phyloP scores from a whole-genome alignment of 345 rosid genomes.

The Camelina laxa region DNA sequence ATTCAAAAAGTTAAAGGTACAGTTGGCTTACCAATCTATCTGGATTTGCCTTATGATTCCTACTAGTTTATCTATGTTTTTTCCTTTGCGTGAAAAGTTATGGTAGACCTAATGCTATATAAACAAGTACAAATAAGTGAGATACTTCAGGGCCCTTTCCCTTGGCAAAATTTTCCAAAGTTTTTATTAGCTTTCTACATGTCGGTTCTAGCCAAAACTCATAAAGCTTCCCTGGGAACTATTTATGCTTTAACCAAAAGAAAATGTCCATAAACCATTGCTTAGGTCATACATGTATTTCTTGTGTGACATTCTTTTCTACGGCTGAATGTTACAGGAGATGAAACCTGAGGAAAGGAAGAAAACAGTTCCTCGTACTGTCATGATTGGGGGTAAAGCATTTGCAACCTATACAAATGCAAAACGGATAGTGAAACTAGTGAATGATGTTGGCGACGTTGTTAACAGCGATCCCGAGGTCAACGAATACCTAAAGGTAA shows the following conservation, averaged over 20 bases:
- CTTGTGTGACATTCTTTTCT: conserved; percentile 28
- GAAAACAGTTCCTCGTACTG: conserved; percentile 82
- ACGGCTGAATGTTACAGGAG: conserved; percentile 60
- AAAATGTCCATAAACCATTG: neutral
- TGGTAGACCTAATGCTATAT: conserved; percentile 1
- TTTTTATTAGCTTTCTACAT: neutral
- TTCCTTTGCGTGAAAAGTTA: neutral
- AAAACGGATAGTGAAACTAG: conserved; percentile 92
- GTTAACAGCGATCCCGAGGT: conserved; percentile 94
- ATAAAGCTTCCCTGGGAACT: conserved; percentile 1
- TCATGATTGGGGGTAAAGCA: conserved; percentile 98
- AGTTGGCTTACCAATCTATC: conserved; percentile 19
- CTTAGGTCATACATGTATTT: conserved; percentile 7
- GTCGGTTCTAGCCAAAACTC: conserved; percentile 1
- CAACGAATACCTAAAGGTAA: conserved; percentile 85
- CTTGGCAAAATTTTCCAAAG: neutral
- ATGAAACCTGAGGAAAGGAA: conserved; percentile 84
- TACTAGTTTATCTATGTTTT: neutral
- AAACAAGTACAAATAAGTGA: neutral
- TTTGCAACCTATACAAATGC: conserved; percentile 98
- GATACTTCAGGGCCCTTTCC: conserved; percentile 3
- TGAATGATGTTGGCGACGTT: conserved; percentile 89
- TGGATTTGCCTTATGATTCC: neutral
- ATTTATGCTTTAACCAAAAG: neutral
- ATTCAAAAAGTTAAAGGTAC: conserved; percentile 94